Evolutionary conservation across 2,329 filamentous ascomycete species (phyloP).

Genomic region (Didymella lethalis): DNA sequence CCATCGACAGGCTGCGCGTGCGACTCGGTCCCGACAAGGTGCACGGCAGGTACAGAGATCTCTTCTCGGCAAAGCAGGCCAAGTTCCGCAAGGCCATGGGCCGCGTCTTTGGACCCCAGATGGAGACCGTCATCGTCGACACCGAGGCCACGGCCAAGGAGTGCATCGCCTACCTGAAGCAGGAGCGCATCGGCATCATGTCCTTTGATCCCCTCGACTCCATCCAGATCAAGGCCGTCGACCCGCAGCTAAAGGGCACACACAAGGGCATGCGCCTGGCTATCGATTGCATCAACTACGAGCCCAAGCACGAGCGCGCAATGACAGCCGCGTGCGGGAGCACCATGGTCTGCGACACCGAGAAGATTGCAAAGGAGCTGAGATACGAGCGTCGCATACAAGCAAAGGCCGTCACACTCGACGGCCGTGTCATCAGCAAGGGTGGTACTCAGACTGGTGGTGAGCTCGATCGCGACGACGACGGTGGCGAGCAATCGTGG

Average conservation of each 20-base stretch:
- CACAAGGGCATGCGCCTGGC: constrained; percentile 83
- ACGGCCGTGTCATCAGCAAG: constrained; percentile 97
- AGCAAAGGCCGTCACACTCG: constrained; percentile 92
- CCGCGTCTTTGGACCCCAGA: constrained; percentile 89
- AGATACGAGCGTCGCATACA: constrained; percentile 85
- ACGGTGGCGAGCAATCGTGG: constrained; percentile 79
- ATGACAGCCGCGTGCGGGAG: constrained; percentile 96
- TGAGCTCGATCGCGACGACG: constrained; percentile 70
- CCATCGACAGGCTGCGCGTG: constrained; percentile 84
- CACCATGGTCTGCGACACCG: constrained; percentile 89
- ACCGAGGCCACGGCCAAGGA: constrained; percentile 93
- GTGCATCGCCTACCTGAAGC: constrained; percentile 92
- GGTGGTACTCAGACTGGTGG: constrained; percentile 97
- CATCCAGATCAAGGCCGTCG: constrained; percentile 91
- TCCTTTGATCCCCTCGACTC: constrained; percentile 97
- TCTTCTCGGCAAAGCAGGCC: constrained; percentile 96
- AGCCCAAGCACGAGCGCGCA: constrained; percentile 84
- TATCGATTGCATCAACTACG: constrained; percentile 96
- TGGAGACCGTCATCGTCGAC: constrained; percentile 93
- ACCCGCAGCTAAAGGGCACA: constrained; percentile 89
- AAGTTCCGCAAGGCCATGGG: constrained; percentile 94
- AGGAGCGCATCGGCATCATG: constrained; percentile 84
- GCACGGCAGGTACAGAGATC: constrained; percentile 84
- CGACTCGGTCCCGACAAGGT: constrained; percentile 81
- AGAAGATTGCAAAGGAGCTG: constrained; percentile 86